Conservation (phyloP, 2,329 filamentous ascomycete genomes). For the Cordyceps javanica region DNA sequence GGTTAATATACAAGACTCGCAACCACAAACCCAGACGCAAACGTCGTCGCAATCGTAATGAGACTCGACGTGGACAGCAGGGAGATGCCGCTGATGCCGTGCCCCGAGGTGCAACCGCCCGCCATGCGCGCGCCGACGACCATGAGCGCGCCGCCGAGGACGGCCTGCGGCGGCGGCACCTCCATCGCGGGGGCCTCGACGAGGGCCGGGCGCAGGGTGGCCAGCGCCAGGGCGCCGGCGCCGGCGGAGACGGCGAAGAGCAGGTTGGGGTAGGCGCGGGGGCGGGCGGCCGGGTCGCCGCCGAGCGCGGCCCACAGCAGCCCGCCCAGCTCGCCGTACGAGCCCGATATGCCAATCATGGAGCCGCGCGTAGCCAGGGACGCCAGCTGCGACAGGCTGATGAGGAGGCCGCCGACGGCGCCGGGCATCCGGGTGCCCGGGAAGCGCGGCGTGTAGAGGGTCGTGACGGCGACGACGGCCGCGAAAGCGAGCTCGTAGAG, state of each 20-base stretch:
- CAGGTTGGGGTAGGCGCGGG: conserved; percentile 34
- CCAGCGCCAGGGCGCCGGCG: conserved; percentile 37
- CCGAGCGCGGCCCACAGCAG: conserved; percentile 41
- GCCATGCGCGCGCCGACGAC: conserved; percentile 55
- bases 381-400: conserved; percentile 51
- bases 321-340: conserved; percentile 55
- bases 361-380: conserved; percentile 47
- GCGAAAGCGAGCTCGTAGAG: conserved; percentile 38
- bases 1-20: conserved; percentile 17
- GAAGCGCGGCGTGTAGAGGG: conserved; percentile 26
- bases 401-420: conserved; percentile 51
- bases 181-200: conserved; percentile 21
- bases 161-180: conserved; percentile 33
- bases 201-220: conserved; percentile 27
- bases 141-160: conserved; percentile 51
- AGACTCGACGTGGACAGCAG: conserved; percentile 56
- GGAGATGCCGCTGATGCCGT: conserved; percentile 63
- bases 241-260: conserved; percentile 48
- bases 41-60: conserved; percentile 52
- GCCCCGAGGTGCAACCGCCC: conserved; percentile 62
- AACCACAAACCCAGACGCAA: conserved; percentile 40
- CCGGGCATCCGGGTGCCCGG: conserved; percentile 30
- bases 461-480: conserved; percentile 33
- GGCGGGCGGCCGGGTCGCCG: conserved; percentile 17
- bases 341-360: conserved; percentile 54